These are phyloP conservation scores for Primulina tabacum DNA, from an alignment of 257 asterid species.

Conservation along the genomic window DNA sequence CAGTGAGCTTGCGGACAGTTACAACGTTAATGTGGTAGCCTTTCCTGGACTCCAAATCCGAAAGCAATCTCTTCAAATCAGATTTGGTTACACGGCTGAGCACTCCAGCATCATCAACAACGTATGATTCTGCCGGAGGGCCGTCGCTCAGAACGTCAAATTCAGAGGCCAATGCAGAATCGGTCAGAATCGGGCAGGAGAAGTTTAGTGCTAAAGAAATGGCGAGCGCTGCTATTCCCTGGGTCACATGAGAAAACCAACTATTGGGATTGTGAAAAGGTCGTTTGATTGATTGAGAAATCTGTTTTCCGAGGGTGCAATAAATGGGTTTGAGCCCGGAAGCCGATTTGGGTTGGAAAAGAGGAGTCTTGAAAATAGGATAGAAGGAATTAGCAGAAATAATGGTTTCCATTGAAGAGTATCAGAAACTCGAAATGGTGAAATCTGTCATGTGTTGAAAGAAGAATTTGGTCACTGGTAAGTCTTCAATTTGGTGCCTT, in stretches of 20 bases:
- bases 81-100: conserved; percentile 86
- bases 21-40: conserved; percentile 83
- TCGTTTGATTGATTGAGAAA: conserved; percentile 28
- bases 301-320: conserved; percentile 45
- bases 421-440: conserved; percentile 24
- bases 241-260: conserved; percentile 72
- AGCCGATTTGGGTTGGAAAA: conserved; percentile 41
- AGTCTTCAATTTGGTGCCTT: neutral
- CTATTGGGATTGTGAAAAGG: conserved; percentile 40
- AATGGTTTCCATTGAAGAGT: conserved; percentile 71
- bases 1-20: conserved; percentile 96
- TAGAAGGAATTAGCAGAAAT: conserved; percentile 64
- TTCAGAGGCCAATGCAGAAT: conserved; percentile 77
- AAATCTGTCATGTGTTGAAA: conserved; percentile 28
- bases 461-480: conserved; percentile 31
- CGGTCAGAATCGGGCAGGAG: conserved; percentile 48
- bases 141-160: conserved; percentile 77
- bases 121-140: conserved; percentile 76
- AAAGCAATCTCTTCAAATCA: conserved; percentile 71
- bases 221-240: conserved; percentile 82
- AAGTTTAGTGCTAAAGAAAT: conserved; percentile 77
- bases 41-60: conserved; percentile 89
- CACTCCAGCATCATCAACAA: conserved; percentile 91
- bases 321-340: conserved; percentile 49
- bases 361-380: conserved; percentile 52